Evolutionary conservation across 2,329 filamentous ascomycete species (phyloP), one percentile per base, ranked within the genome.

Genomic region (Lojkania enalia): DNA sequence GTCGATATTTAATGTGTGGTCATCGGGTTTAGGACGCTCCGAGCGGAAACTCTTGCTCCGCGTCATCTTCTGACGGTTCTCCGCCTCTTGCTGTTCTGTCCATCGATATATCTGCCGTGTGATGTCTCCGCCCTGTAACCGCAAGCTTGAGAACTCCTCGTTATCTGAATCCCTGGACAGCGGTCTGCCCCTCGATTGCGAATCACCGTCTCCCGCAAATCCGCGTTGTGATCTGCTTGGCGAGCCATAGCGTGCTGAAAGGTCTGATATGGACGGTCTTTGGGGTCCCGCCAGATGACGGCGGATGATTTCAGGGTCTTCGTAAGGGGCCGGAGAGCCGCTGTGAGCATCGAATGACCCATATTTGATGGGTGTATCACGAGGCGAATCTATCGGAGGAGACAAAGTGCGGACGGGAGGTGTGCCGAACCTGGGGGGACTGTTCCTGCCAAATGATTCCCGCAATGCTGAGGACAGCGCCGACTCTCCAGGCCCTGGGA

Each of bases 31-130:
- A 4, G 88, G 88, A 21, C 90, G 81, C 25, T 86, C 79, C 35
- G 88, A 74, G 59, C 86, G 84, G 68, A 96, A 96, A 70, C 91
- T 97, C 74, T 91, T 86, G 72, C 91, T 96, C 59, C 92, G 83
- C 58, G 86, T 82, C 62, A 84, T 76, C 58, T 82, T 82, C 14
- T 78, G 75, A 49, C 77, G 79, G 36, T 76, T 74, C 55, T 85
- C 82, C 35, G 83, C 77, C 63, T 95, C 85, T 39, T 87, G 87
- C 66, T 95, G 88, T 69, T 97, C 90, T 4, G 90, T 90, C 89
- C 95, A 99, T 58, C 89, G 86, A 76, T 99, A 99, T 59, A 99
- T 95, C 42, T 92, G 89, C 49, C 94, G 80, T 18, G 92, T 96
- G 45, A 96, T 87, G 67, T 99, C 94, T 52, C 94, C 94, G 48